phyloP scores from a whole-genome alignment of 169 alveolate genomes.

The Condylostoma magnum region DNA sequence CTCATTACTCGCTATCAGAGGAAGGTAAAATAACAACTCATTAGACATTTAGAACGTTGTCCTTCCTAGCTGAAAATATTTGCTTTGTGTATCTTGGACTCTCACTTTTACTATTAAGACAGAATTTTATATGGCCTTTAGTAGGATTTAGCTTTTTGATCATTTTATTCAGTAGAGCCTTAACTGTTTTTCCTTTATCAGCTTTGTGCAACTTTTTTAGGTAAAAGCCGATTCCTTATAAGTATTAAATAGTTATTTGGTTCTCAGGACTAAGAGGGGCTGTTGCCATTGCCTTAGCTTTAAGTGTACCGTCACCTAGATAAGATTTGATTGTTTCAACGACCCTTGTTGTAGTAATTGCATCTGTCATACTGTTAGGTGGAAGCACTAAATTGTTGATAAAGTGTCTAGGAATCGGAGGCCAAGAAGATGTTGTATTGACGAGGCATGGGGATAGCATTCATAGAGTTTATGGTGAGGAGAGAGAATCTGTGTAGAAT shows the following conservation, averaged over 20 bases:
- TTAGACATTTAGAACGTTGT: slow-evolving; percentile 8
- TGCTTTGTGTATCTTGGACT: slow-evolving; percentile 48
- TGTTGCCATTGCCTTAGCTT: slow-evolving; percentile 46
- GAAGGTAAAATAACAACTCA: slow-evolving; percentile 29
- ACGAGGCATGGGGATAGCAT: not conserved
- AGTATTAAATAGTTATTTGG: slow-evolving; percentile 34
- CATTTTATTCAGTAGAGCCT: slow-evolving; percentile 32
- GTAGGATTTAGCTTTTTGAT: not conserved
- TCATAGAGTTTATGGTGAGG: not conserved
- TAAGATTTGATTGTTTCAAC: slow-evolving; percentile 13
- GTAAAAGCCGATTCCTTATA: not conserved
- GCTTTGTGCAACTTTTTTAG: slow-evolving; percentile 26
- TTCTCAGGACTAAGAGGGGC: slow-evolving; percentile 50
- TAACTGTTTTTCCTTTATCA: slow-evolving; percentile 30
- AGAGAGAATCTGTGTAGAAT: not conserved
- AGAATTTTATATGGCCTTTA: not conserved
- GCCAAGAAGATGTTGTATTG: not conserved
- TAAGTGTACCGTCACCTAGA: slow-evolving; percentile 25
- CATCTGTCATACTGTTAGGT: slow-evolving; percentile 29
- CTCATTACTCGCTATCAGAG: slow-evolving; percentile 27
- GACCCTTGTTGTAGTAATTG: slow-evolving; percentile 17
- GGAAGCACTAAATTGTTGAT: slow-evolving; percentile 10
- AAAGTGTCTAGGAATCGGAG: not conserved
- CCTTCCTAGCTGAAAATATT: slow-evolving; percentile 43
- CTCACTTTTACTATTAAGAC: slow-evolving; percentile 21